Base-by-base conservation (phyloP, 345 rosid species). In the Balakata baccata region DNA sequence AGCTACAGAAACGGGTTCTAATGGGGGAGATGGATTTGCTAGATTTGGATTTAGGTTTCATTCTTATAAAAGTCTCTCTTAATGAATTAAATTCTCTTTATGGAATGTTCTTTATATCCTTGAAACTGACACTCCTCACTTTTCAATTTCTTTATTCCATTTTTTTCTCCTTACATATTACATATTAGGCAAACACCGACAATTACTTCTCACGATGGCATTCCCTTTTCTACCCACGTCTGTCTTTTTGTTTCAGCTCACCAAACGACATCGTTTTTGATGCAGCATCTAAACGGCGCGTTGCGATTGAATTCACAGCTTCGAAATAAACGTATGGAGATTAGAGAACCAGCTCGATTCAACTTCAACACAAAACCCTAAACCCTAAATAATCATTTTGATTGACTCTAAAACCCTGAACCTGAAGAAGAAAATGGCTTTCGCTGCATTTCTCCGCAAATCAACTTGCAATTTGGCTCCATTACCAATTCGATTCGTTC, bases 391-490 rank as follows among this genome's bases (percentile, higher is more conserved):
- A 9, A 14, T 18, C 22, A 2, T 17, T 16, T 38, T 39, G 13
- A 10, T 58, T 6, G 25, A 25, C 43, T 64, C 65, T 72, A 43
- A 58, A 77, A 57, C 41, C 67, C 62, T 13, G 18, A 43, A 17
- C 47, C 16, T 11, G 1, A 29, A 39, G 13, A 66, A 16, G 17
- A 66, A 68, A 69, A 89, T 89, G 90, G 87, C 82, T 51, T 76
- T 81, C 54, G 20, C 78, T 60, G 65, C 88, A 12, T 56, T 87
- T 68, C 45, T 87, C 60, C 87, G 88, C 65, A 87, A 83, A 64
- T 82, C 89, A 37, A 84, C 85, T 29, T 58, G 81, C 66, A 75
- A 84, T 7, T 58, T 83, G 50, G 82, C 74, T 16, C 85, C 89
- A 17, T 66, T 82, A 38, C 89, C 87, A 1, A 18, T 45, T 74